Percentiles rank a stretch among this genome's conserved stretches.
Conservation (phyloP, 306 rosid species). For the Amphicarpaea edgeworthii region DNA sequence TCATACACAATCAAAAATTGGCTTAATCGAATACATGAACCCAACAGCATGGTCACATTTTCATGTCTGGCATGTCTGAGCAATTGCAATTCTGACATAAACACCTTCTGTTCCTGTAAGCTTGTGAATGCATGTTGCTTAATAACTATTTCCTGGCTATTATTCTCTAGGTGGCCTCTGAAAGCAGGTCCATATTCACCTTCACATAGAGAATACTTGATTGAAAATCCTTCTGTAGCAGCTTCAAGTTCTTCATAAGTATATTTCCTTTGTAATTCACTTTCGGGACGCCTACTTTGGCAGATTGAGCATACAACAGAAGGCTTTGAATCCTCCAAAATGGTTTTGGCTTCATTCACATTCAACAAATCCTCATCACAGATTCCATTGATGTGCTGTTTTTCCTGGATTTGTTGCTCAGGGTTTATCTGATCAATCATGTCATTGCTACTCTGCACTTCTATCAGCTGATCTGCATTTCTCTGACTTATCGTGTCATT, state of each 20-base stretch:
- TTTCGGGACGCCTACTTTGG: slow-evolving; percentile 56
- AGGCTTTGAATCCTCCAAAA: slow-evolving; percentile 41
- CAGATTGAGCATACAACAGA: slow-evolving; percentile 58
- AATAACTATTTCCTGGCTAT: slow-evolving; percentile 66
- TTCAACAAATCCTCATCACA: slow-evolving; percentile 22
- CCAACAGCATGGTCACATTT: slow-evolving; percentile 75
- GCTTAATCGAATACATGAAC: slow-evolving; percentile 66
- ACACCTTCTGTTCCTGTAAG: slow-evolving; percentile 63
- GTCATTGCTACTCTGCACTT: slow-evolving; percentile 20
- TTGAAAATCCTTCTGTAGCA: slow-evolving; percentile 76
- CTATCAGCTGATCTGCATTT: slow-evolving; percentile 5
- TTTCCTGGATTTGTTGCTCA: slow-evolving; percentile 29
- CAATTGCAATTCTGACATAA: slow-evolving; percentile 63
- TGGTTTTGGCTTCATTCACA: slow-evolving; percentile 23
- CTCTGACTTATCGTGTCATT: not conserved
- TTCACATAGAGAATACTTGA: slow-evolving; percentile 61
- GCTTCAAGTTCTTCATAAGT: slow-evolving; percentile 63
- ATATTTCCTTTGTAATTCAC: slow-evolving; percentile 57
- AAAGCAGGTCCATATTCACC: slow-evolving; percentile 63
- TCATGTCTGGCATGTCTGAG: slow-evolving; percentile 71
- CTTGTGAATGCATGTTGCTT: slow-evolving; percentile 67
- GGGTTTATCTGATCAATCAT: slow-evolving; percentile 14
- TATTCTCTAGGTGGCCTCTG: slow-evolving; percentile 59
- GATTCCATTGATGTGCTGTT: slow-evolving; percentile 29
- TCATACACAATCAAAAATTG: slow-evolving; percentile 69